Base-by-base conservation (phyloP, 1,139 yeast species). In the Kodamaea alishanica region DNA sequence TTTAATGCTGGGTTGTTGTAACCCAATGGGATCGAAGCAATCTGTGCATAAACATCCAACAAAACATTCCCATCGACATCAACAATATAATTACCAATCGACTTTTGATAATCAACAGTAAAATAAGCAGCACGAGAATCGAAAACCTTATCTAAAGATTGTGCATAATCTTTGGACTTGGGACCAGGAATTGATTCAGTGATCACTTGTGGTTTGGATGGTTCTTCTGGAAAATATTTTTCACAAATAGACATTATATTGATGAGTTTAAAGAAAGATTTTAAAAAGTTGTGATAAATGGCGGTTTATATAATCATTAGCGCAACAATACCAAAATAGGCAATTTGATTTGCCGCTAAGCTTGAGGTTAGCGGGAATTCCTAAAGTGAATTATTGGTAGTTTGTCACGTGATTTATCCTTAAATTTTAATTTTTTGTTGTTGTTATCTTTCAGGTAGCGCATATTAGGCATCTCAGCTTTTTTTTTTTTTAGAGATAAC, bases 11-110 rank as follows among this genome's bases (percentile, higher is more conserved):
- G 90, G 67, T 84, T 80, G 67, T 84, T 84, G 77, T 84, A 84
- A 39, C 92, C 92, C 48, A 84, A 73, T 11, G 88, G 81, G 49
- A 83, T 81, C 5, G 90, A 82, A 3, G 92, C 84, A 51, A 84
- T 82, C 63, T 84, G 92, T 28, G 86, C 83, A 60, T 83, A 84
- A 30, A 79, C 83, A 56, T 84, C 92, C 54, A 84, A 74, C 51
- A 71, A 65, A 32, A 63, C 54, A 66, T 84, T 84, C 10, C 89
- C 90, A 51, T 84, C 92, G 26, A 69, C 82, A 54, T 84, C 92
- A 35, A 68, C 77, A 40, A 84, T 70, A 63, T 83, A 84, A 71
- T 84, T 84, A 49, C 92, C 92, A 24, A 58, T 45, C 1, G 89
- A 81, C 55, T 80, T 79, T 47, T 70, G 70, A 63, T 83, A 84